Conservation (phyloP, 1,139 yeast genomes). For the Debaryomyces psychrophilus region DNA sequence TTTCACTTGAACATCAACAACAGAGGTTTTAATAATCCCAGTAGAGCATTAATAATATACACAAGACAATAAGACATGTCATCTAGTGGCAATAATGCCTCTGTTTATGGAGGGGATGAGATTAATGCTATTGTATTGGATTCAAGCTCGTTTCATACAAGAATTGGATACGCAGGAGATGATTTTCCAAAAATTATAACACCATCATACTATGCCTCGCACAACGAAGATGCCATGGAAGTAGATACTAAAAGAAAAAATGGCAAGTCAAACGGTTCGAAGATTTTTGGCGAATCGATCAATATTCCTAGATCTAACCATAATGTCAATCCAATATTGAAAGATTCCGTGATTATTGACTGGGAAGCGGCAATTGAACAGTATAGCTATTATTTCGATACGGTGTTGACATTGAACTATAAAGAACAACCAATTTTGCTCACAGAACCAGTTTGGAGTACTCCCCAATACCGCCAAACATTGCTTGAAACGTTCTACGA, state of each 20-base stretch:
- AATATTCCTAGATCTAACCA: conserved; percentile 55
- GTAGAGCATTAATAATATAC: not conserved
- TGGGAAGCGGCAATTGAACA: conserved; percentile 80
- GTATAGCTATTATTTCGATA: conserved; percentile 56
- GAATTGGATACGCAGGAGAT: conserved; percentile 93
- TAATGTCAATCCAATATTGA: conserved; percentile 60
- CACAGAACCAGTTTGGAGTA: conserved; percentile 89
- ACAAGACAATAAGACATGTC: conserved; percentile 14
- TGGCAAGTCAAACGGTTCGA: conserved; percentile 13
- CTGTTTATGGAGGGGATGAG: conserved; percentile 67
- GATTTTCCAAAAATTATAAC: conserved; percentile 81
- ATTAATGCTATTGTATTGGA: conserved; percentile 89
- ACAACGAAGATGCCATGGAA: conserved; percentile 22
- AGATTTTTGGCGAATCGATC: conserved; percentile 59
- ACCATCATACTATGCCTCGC: conserved; percentile 58
- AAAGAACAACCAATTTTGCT: conserved; percentile 74
- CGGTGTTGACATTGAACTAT: conserved; percentile 53
- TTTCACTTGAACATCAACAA: conserved; percentile 2
- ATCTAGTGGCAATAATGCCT: conserved; percentile 19
- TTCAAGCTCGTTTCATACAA: conserved; percentile 82
- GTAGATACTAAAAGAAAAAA: conserved; percentile 23
- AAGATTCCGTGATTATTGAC: conserved; percentile 63
- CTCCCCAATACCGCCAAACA: conserved; percentile 65
- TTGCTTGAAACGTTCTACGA: conserved; percentile 80
- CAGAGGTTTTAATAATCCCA: not conserved